phyloP scores from a whole-genome alignment of 1,284 basidiomycete genomes.

The Pulveroboletus ridleyi region DNA sequence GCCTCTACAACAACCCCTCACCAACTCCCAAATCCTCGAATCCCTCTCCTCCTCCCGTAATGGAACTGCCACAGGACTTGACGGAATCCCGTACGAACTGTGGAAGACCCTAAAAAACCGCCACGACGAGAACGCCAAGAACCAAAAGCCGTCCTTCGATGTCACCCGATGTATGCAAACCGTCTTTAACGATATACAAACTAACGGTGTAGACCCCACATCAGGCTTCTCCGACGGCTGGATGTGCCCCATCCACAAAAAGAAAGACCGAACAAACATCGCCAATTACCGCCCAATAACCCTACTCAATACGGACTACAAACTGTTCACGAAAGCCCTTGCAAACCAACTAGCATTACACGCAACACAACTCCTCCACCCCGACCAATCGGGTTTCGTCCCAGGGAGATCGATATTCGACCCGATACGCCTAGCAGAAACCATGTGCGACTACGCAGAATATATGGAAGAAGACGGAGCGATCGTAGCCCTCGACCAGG shows the following conservation, averaged over 20 bases:
- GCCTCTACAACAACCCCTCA: no score
- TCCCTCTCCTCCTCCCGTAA: rapidly evolving
- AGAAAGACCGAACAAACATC: slow-evolving; percentile 13
- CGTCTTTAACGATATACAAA: slow-evolving; percentile 18
- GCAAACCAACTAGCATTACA: not conserved
- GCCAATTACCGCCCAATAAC: slow-evolving; percentile 22
- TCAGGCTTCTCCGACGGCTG: not conserved
- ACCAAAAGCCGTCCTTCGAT: not conserved
- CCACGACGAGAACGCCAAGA: no score
- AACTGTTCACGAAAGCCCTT: slow-evolving; percentile 10
- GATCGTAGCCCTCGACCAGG: not conserved
- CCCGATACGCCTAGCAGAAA: slow-evolving; percentile 8
- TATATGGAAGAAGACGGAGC: slow-evolving; percentile 14
- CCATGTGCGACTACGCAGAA: not conserved
- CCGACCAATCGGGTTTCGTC: slow-evolving; percentile 14
- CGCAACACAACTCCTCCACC: not conserved
- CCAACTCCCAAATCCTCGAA: no score
- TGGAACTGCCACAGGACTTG: rapidly evolving
- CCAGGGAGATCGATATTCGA: slow-evolving; percentile 9
- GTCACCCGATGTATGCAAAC: not conserved
- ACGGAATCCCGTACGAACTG: not conserved
- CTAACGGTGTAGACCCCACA: rapidly evolving
- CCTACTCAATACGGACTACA: slow-evolving; percentile 23
- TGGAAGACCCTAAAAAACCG: not conserved
- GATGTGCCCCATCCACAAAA: slow-evolving; percentile 24